phyloP scores from a whole-genome alignment of 1,284 basidiomycete genomes.

The Laetiporus sulphureus region DNA sequence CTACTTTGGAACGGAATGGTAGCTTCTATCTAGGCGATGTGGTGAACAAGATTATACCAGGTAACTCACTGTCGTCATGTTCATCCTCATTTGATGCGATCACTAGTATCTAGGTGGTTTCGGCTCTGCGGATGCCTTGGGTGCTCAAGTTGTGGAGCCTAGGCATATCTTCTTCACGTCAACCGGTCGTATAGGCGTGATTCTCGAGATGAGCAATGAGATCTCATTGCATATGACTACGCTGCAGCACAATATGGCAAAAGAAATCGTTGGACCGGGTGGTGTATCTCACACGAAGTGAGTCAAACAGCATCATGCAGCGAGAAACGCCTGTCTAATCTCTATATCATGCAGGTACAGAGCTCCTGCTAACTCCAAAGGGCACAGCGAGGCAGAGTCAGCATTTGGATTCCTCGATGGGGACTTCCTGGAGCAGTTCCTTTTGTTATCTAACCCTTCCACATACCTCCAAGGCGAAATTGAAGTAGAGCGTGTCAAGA shows the following conservation, averaged over 20 bases:
- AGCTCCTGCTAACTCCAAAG: conserved; percentile 48
- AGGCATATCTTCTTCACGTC: conserved; percentile 75
- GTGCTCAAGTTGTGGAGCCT: conserved; percentile 33
- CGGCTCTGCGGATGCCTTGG: conserved; percentile 14
- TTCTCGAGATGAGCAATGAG: conserved; percentile 57
- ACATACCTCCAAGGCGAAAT: conserved; percentile 48
- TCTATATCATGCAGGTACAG: conserved; percentile 50
- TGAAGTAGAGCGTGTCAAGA: conserved; percentile 46
- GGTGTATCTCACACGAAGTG: conserved; percentile 62
- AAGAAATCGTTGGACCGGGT: conserved; percentile 48
- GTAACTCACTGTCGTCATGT: conserved; percentile 26
- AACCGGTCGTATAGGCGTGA: conserved; percentile 76
- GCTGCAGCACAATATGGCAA: conserved; percentile 75
- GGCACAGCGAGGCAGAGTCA: conserved; percentile 50
- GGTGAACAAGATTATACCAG: conserved; percentile 62
- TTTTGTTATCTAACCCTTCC: conserved; percentile 33
- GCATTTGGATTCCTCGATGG: conserved; percentile 85
- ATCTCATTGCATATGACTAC: conserved; percentile 62
- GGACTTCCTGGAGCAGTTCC: conserved; percentile 74
- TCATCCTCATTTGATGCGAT: neutral
- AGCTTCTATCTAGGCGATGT: conserved; percentile 64
- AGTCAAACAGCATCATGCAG: conserved; percentile 15
- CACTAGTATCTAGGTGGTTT: conserved; percentile 14
- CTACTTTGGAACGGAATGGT: conserved; percentile 53
- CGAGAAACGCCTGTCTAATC: neutral